Percentiles rank a stretch among this genome's conserved stretches.
Conservation (phyloP, 805 yeast genomes). For the Kodamaea fukazawae region DNA sequence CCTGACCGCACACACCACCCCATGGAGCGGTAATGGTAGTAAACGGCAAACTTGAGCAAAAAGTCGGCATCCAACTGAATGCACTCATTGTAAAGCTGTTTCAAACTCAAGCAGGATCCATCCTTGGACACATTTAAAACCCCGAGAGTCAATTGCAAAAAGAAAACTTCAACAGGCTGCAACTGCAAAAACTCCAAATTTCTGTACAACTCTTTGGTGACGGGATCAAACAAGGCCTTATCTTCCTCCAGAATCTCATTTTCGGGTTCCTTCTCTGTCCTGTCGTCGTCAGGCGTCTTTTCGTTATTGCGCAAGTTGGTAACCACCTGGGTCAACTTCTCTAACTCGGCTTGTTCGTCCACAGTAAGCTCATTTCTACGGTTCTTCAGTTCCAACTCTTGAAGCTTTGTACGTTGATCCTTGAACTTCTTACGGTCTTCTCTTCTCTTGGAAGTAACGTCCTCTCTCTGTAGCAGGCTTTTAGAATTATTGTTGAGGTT, state of each 20-base stretch:
- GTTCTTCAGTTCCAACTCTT: slow-evolving; percentile 50
- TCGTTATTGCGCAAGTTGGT: slow-evolving; percentile 17
- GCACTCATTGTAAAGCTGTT: slow-evolving; percentile 2
- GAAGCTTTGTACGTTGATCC: slow-evolving; percentile 50
- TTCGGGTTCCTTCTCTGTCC: slow-evolving; percentile 7
- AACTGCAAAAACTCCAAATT: slow-evolving; percentile 58
- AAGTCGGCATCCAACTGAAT: slow-evolving; percentile 24
- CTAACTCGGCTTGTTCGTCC: slow-evolving; percentile 22
- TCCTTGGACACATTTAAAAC: slow-evolving; percentile 35
- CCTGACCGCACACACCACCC: slow-evolving; percentile 97
- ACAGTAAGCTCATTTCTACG: slow-evolving; percentile 24
- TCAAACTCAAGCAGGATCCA: slow-evolving; percentile 5
- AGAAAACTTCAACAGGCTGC: slow-evolving; percentile 73
- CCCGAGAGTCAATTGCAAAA: slow-evolving; percentile 58
- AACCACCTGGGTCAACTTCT: slow-evolving; percentile 16
- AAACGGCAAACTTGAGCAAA: slow-evolving; percentile 61
- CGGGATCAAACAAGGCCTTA: slow-evolving; percentile 16
- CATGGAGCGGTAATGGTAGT: slow-evolving; percentile 80
- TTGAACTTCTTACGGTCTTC: slow-evolving; percentile 72
- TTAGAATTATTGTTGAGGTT: slow-evolving; percentile 30
- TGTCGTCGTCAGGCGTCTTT: slow-evolving; percentile 8
- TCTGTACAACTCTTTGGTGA: slow-evolving; percentile 12
- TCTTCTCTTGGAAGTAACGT: slow-evolving; percentile 70
- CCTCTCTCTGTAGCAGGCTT: slow-evolving; percentile 56
- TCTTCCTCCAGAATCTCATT: slow-evolving; percentile 14